A percentile compares a stretch with the other conserved stretches of the same genome.
phyloP scores from a whole-genome alignment of 306 rosid genomes.

The Sechiopsis laciniata region DNA sequence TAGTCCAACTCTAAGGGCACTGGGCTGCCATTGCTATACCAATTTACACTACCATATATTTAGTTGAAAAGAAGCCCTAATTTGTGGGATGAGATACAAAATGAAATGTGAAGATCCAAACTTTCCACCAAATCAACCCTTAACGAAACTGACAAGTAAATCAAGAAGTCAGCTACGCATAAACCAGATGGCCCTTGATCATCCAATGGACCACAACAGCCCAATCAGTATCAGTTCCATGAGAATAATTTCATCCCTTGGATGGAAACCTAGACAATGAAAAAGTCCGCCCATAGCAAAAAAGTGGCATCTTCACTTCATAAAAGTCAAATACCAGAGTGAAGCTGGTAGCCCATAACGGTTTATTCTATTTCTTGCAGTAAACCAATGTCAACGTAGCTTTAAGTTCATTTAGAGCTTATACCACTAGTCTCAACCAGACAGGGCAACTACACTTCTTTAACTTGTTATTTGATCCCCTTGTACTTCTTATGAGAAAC shows the following conservation, averaged over 20 bases:
- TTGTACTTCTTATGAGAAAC: constrained; percentile 14
- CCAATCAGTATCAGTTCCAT: constrained; percentile 2
- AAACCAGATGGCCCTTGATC: neutral
- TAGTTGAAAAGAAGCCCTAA: constrained; percentile 19
- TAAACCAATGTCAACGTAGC: neutral
- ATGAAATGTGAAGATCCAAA: constrained; percentile 27
- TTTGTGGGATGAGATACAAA: constrained; percentile 20
- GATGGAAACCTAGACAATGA: constrained; percentile 1
- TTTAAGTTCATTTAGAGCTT: constrained; percentile 6
- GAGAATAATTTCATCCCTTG: neutral
- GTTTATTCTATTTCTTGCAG: neutral
- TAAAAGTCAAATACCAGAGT: neutral
- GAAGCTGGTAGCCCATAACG: neutral
- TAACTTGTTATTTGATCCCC: constrained; percentile 20
- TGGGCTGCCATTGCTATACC: neutral
- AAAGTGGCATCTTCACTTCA: neutral
- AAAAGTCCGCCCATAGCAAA: neutral
- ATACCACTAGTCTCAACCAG: constrained; percentile 6
- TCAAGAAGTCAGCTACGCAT: constrained; percentile 14
- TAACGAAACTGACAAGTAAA: constrained; percentile 20
- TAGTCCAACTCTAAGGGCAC: constrained; percentile 6
- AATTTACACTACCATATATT: constrained; percentile 15
- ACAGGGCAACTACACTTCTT: neutral
- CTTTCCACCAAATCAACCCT: constrained; percentile 21
- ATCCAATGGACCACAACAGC: neutral